These are phyloP conservation scores for Sambucus nigra DNA, from an alignment of 129 eudicot genomes.

Conservation along the genomic window DNA sequence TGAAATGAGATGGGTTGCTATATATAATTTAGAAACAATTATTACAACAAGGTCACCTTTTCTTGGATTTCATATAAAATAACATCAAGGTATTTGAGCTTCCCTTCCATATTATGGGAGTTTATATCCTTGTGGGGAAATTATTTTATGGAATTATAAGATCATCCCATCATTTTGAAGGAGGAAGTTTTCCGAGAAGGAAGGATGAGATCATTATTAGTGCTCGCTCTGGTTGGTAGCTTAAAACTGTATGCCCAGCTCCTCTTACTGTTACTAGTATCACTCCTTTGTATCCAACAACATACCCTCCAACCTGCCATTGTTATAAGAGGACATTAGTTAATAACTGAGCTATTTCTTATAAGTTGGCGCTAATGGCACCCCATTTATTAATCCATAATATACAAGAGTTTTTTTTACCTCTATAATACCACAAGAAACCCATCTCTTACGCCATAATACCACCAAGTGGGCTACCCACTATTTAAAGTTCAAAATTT, in stretches of 20 bases:
- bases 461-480: no score
- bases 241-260: conserved; percentile 54
- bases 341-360: neutral
- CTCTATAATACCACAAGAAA: no score
- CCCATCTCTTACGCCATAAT: no score
- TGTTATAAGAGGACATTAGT: neutral
- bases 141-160: neutral
- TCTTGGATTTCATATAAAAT: neutral
- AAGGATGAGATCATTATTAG: conserved; percentile 37
- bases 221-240: conserved; percentile 52
- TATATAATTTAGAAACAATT: no score
- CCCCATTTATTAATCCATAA: no score
- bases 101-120: neutral
- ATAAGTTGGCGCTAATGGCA: neutral
- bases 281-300: conserved; percentile 27
- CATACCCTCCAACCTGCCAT: conserved; percentile 49
- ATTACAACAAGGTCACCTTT: no score
- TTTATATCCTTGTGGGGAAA: neutral
- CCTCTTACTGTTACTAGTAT: conserved; percentile 38
- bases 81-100: neutral
- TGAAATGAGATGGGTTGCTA: no score
- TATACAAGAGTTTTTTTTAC: no score
- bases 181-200: conserved; percentile 43
- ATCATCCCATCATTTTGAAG: conserved; percentile 1
- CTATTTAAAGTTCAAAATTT: no score